Percentiles rank a stretch among this genome's conserved stretches.
Conservation (phyloP, 192 early-diverging fungal genomes). For the Gonapodya prolifera region DNA sequence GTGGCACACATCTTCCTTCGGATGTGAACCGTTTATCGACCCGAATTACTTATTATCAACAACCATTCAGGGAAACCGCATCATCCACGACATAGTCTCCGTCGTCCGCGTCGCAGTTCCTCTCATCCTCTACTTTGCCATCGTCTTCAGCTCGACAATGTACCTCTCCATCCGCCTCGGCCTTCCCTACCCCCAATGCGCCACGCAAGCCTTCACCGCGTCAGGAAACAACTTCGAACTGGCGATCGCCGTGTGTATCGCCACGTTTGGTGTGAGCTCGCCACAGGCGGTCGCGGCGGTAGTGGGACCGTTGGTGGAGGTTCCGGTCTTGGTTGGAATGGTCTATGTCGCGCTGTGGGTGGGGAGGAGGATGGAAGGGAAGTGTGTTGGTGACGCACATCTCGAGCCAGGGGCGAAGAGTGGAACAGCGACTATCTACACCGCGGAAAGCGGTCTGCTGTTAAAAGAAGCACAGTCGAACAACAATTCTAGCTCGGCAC, state of each 20-base stretch:
- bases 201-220: conserved; percentile 51
- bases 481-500: no score
- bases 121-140: conserved; percentile 46
- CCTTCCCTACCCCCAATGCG: conserved; percentile 28
- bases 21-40: background rate
- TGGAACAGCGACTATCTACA: no score
- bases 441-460: no score
- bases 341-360: conserved; percentile 21
- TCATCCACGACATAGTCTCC: conserved; percentile 44
- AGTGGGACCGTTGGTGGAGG: conserved; percentile 59
- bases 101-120: conserved; percentile 48
- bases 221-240: conserved; percentile 61
- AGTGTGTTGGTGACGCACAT: no score
- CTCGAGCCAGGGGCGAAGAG: no score
- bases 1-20: background rate
- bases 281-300: conserved; percentile 46
- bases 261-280: conserved; percentile 50
- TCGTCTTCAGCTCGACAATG: conserved; percentile 36
- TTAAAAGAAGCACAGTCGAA: no score
- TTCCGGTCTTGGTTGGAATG: conserved; percentile 44
- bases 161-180: conserved; percentile 19
- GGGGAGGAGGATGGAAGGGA: background rate
- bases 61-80: conserved; percentile 35
- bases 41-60: background rate
- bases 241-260: conserved; percentile 59